Base-by-base conservation (phyloP, 805 yeast genomes). In the Myxozyma mucilagina region DNA sequence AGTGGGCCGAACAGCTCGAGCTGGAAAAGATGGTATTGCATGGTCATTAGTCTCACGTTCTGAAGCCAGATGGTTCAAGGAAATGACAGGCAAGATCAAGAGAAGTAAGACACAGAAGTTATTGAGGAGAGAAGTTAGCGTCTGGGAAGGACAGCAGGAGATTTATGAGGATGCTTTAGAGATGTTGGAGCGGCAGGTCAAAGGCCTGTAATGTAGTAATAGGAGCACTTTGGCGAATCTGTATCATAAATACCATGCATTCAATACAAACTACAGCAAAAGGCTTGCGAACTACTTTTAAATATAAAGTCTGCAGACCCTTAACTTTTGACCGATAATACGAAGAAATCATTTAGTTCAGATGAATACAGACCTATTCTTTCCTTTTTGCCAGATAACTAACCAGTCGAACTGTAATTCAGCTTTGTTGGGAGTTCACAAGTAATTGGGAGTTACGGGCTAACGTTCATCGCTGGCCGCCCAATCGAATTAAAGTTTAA, bases 1-100 rank as follows among this genome's bases (percentile, higher is more conserved):
- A 70, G 90, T 91, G 43, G 99, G 99, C 44, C 86, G 99, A 78
- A 92, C 98, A 0, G 97, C 98, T 1, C 84, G 99, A 76, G 99
- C 99, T 1, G 86, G 87, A 54, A 82, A 85, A 39, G 55, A 67
- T 0, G 99, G 99, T 71, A 76, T 77, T 41, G 96, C 97, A 0
- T 82, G 85, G 71, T 87, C 84, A 50, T 72, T 93, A 31, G 78
- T 86, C n/a, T 96, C 96, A 34, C 84, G 83, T 57, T 92, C 91
- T 56, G 98, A 94, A 68, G 79, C 77, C 53, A 84, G 80, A 66
- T 80, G 62, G 74, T 80, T 67, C 70, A 74, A 56, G 72, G 74
- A 66, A 61, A 59, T 59, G 58, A 44, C 48, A 6, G 29, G 29
- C 61, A 62, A 42, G 59, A 60, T 51, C 41, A 56, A 53, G 77